phyloP scores from a whole-genome alignment of 257 asterid genomes.

The Capsicum chinense region DNA sequence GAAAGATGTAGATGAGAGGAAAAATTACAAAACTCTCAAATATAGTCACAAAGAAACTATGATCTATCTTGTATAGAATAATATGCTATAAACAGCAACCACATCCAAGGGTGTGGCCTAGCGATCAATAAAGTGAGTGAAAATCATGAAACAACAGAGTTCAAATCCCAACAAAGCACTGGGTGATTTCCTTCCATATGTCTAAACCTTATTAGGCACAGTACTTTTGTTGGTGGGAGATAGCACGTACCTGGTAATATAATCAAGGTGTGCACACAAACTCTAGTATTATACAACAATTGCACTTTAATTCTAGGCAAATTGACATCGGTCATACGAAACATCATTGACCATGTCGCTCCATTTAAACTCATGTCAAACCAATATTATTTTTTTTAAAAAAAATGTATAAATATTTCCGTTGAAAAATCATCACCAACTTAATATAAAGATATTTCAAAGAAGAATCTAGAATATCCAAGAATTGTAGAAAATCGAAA shows the following conservation, averaged over 20 bases:
- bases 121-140: not conserved
- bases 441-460: not conserved
- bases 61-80: not conserved
- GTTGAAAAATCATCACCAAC: not conserved
- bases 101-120: not conserved
- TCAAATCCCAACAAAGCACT: not conserved
- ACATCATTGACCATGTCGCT: not conserved
- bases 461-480: not conserved
- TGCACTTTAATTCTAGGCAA: slow-evolving; percentile 7
- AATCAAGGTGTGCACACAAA: not conserved
- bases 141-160: not conserved
- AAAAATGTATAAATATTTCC: not conserved
- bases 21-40: not conserved
- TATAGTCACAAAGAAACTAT: not conserved
- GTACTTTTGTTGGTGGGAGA: not conserved
- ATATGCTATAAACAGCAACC: not conserved
- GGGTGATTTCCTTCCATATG: not conserved
- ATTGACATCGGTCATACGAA: not conserved
- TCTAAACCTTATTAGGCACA: not conserved
- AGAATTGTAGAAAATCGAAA: not conserved
- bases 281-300: not conserved
- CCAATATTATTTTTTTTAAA: not conserved
- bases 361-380: not conserved
- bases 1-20: not conserved
- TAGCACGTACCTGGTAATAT: not conserved